phyloP scores from a whole-genome alignment of 2,329 filamentous ascomycete genomes.

The Aspergillus ibericus region DNA sequence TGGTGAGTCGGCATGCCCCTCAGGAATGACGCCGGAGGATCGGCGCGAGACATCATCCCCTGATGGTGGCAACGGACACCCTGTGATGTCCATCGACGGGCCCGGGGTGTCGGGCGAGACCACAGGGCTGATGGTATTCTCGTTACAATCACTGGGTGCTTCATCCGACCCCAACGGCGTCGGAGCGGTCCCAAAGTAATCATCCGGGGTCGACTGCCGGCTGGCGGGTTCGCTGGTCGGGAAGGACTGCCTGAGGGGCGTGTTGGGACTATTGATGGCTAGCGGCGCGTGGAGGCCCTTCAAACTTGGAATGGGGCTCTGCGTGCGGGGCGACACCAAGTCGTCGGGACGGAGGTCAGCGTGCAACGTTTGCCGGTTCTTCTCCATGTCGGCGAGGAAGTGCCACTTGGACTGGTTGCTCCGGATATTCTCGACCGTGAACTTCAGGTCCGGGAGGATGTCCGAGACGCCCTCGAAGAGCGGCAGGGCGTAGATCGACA shows the following conservation, averaged over 20 bases:
- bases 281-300: slow-evolving; percentile 13
- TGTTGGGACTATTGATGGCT: slow-evolving; percentile 7
- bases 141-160: slow-evolving; percentile 25
- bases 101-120: slow-evolving; percentile 37
- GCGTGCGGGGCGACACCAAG: slow-evolving; percentile 37
- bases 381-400: slow-evolving; percentile 34
- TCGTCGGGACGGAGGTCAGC: slow-evolving; percentile 23
- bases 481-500: slow-evolving; percentile 92
- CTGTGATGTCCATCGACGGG: slow-evolving; percentile 38
- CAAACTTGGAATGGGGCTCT: slow-evolving; percentile 28
- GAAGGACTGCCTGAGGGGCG: slow-evolving; percentile 13
- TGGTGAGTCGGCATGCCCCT: slow-evolving; percentile 19
- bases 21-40: slow-evolving; percentile 33
- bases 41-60: slow-evolving; percentile 29
- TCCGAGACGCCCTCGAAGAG: slow-evolving; percentile 86
- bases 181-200: slow-evolving; percentile 21
- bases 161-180: slow-evolving; percentile 18
- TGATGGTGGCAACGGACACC: slow-evolving; percentile 19
- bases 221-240: slow-evolving; percentile 5
- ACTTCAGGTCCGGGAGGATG: slow-evolving; percentile 79
- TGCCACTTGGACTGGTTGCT: slow-evolving; percentile 72
- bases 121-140: slow-evolving; percentile 36
- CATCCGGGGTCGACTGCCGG: slow-evolving; percentile 5
- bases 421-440: slow-evolving; percentile 78
- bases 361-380: slow-evolving; percentile 26